A percentile compares a stretch with the other conserved stretches of the same genome.
Conservation (phyloP, 2,329 filamentous ascomycete species). For the Exserohilum turcica region DNA sequence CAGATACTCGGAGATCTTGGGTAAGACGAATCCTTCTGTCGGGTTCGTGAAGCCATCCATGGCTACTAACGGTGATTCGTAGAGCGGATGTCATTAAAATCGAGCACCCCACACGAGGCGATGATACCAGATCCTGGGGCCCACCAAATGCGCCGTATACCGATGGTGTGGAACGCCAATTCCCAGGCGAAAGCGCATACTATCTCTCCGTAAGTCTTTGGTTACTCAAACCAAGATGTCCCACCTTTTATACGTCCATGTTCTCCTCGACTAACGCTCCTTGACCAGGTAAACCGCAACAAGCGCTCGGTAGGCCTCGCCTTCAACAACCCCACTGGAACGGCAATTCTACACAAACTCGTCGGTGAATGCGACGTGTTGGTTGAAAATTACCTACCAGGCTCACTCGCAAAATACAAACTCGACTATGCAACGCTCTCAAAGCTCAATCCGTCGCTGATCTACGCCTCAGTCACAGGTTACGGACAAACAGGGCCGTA, state of each 20-base stretch:
- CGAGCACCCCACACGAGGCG: constrained; percentile 87
- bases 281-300: constrained; percentile 87
- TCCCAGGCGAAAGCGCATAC: constrained; percentile 93
- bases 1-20: constrained; percentile 95
- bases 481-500: constrained; percentile 96
- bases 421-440: constrained; percentile 84
- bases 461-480: constrained; percentile 95
- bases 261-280: neutral
- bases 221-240: too few species aligned
- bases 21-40: constrained; percentile 55
- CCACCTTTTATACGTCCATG: too few species aligned
- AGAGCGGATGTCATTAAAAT: constrained; percentile 97
- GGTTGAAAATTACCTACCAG: constrained; percentile 95
- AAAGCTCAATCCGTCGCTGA: constrained; percentile 79
- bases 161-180: constrained; percentile 61
- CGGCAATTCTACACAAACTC: constrained; percentile 83
- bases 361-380: constrained; percentile 85
- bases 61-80: neutral
- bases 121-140: constrained; percentile 95
- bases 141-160: constrained; percentile 86
- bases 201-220: constrained; percentile 72
- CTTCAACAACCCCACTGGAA: constrained; percentile 81
- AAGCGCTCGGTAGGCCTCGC: constrained; percentile 93
- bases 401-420: constrained; percentile 81
- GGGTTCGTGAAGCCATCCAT: neutral